A percentile compares a stretch with the other conserved stretches of the same genome.
These are phyloP conservation scores for Wallacemonas sp. DNA, from an alignment of 208 protist species.

Conservation along the genomic window DNA sequence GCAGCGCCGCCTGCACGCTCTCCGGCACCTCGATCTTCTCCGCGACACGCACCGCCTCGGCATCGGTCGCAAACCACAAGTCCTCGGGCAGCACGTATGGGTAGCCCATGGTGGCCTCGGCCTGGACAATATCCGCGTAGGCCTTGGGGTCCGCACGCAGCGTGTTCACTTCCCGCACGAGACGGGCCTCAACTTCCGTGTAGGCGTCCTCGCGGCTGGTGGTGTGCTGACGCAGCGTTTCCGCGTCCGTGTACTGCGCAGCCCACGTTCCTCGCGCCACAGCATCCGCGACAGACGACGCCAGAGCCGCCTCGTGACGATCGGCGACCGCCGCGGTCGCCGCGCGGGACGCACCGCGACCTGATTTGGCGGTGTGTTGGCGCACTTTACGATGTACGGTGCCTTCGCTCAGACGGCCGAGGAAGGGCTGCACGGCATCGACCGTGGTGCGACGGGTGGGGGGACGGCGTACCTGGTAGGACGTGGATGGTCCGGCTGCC, in stretches of 20 bases:
- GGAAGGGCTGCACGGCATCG: constrained; percentile 7
- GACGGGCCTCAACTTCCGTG: constrained; percentile 54
- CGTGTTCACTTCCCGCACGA: constrained; percentile 75
- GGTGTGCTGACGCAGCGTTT: constrained; percentile 47
- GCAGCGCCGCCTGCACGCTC: constrained; percentile 13
- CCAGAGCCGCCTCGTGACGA: neutral
- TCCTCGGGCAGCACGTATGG: constrained; percentile 69
- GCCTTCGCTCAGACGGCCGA: constrained; percentile 40
- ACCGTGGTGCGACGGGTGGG: constrained; percentile 11
- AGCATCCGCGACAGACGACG: constrained; percentile 26
- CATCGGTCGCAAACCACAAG: constrained; percentile 42
- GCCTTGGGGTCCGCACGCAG: constrained; percentile 56
- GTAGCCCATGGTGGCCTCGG: constrained; percentile 59
- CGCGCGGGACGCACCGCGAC: no score
- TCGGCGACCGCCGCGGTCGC: neutral
- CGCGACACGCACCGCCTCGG: constrained; percentile 23
- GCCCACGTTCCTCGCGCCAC: constrained; percentile 31
- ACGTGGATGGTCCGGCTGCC: neutral
- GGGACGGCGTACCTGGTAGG: neutral
- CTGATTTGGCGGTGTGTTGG: neutral
- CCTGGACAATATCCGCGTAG: constrained; percentile 63
- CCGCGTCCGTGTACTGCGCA: constrained; percentile 34
- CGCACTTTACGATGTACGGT: constrained; percentile 28
- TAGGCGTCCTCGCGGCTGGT: constrained; percentile 56
- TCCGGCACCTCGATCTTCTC: constrained; percentile 11